Base-by-base conservation (phyloP, 2,329 filamentous ascomycete genomes). In the Cladobotryum mycophilum region DNA sequence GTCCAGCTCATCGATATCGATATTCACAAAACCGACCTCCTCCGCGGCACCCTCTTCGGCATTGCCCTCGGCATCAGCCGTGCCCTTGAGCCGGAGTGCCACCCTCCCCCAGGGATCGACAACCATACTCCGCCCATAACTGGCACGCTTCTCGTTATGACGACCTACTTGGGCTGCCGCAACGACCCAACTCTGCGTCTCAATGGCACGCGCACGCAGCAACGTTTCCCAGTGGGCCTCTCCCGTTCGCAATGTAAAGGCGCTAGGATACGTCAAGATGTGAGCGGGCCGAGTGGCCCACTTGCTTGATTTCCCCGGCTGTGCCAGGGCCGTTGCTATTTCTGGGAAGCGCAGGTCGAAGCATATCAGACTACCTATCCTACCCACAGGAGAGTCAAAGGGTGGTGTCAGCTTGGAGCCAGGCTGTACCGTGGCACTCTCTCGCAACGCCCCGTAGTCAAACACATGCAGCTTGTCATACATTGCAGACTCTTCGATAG, bases 381-480 rank as follows among this genome's bases (percentile, higher is more conserved):
- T 82, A 13, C 91, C 91, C 11, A 95, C 64, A 0, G 81, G 70
- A 0, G 85, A 88, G n/a, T 80, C 71, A 61, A 93, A 89, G 0
- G 90, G 90, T 3, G 80, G 66, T 1, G 82, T 71, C 38, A 95
- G 80, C 2, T 69, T 58, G 25, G 68, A 67, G 0, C 89, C 89
- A 4, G 80, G 78, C 61, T 91, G 84, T 0, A 90, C 88, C 42
- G 77, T 85, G 22, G 67, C 65, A 47, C 70, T 75, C 62, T 80
- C 77, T 52, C 67, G 70, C 17, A 80, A 71, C 9, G 61, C 58
- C 13, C 72, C 76, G 58, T 79, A 80, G 68, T 96, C 89, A 69
- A 97, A 96, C 13, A 96, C 77, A 66, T 96, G 91, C 33, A 96
- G 72, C 67, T 97, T 97, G 67, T 95, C 86, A 70, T 96, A 96